A percentile compares a stretch with the other conserved stretches of the same genome.
Evolutionary conservation across 2,329 filamentous ascomycete genomes (phyloP).

Genomic region (Metarhizium brunneum): DNA sequence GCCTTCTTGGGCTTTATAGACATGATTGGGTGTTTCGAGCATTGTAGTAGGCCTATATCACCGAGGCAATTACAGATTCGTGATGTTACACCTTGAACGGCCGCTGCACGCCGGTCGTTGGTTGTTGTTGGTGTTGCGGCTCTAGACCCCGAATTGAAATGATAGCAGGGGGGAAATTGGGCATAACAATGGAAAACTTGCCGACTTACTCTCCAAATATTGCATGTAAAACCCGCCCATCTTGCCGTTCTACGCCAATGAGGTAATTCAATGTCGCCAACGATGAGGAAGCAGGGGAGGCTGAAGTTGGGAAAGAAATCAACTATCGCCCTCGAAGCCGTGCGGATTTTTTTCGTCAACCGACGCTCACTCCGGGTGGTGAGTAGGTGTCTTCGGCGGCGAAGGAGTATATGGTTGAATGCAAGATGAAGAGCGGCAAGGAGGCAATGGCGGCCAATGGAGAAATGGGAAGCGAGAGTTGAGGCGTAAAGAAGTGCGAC

Average conservation of each 20-base stretch:
- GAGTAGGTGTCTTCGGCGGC: not conserved
- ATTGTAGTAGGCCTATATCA: not conserved
- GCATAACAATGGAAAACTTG: conserved; percentile 5
- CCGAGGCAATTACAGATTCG: not conserved
- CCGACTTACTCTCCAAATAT: conserved; percentile 63
- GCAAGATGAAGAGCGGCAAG: conserved; percentile 6
- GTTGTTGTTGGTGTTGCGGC: not conserved
- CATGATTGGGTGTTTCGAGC: not conserved
- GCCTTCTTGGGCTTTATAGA: not conserved
- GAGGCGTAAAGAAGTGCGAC: conserved; percentile 2
- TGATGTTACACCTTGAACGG: not conserved
- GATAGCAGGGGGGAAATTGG: not conserved
- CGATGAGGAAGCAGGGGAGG: conserved; percentile 2
- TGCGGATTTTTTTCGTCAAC: not conserved
- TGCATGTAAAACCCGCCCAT: conserved; percentile 64
- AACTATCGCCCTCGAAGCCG: conserved; percentile 9
- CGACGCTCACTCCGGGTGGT: not conserved
- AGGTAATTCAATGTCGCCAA: conserved; percentile 4
- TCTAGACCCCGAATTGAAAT: not conserved
- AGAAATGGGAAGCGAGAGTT: conserved; percentile 16
- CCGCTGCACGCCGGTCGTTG: not conserved
- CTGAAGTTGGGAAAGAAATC: conserved; percentile 9
- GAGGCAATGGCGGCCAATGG: conserved; percentile 49
- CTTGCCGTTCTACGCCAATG: conserved; percentile 23
- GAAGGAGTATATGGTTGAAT: not conserved